Base-by-base conservation (phyloP, 2,329 filamentous ascomycete genomes). In the Dactylella cylindrospora region DNA sequence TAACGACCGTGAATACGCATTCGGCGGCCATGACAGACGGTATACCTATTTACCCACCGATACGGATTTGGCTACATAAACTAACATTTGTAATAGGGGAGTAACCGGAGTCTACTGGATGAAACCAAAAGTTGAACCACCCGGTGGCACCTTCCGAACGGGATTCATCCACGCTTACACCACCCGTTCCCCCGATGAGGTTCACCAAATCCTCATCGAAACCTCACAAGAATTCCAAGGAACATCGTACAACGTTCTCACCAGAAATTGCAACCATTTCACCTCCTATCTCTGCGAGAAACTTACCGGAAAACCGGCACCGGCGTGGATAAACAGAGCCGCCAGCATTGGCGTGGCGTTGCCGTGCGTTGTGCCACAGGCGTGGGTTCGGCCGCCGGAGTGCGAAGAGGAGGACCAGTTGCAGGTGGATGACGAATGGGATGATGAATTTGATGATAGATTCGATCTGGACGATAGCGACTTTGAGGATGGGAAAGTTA, bases 211-310 rank as follows among this genome's bases (percentile, higher is more conserved):
- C 32, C 80, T 94, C 36, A 81, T 79, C 67, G 76, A 77, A 53
- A 84, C 84, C 9, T 88, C 84, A 1, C 79, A 85, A 33, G 79
- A 84, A 67, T 94, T 93, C 68, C 78, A 83, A 53, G 88, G 88
- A 19, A 83, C 83, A 0, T 80, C 80, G 10, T 93, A 94, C 73
- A 91, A 93, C 69, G 79, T 94, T 10, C 78, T 94, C 36, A 89
- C 84, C 15, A 83, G 83, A 68, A 94, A 94, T 73, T 94, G 88
- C 78, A 94, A 94, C 72, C 88, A 94, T 72, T 94, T 94, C 71
- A 91, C 88, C 1, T 83, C 82, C 15, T 82, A 85, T 68, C 78
- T 94, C 13, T 90, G 86, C 73, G 77, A 84, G 71, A 81, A 80
- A 66, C 78, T 94, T 50, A 91, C 86, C 1, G 82, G 84, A 4